Evolutionary conservation across 257 asterid genomes (phyloP).

Genomic region (Ocimum tenuiflorum): DNA sequence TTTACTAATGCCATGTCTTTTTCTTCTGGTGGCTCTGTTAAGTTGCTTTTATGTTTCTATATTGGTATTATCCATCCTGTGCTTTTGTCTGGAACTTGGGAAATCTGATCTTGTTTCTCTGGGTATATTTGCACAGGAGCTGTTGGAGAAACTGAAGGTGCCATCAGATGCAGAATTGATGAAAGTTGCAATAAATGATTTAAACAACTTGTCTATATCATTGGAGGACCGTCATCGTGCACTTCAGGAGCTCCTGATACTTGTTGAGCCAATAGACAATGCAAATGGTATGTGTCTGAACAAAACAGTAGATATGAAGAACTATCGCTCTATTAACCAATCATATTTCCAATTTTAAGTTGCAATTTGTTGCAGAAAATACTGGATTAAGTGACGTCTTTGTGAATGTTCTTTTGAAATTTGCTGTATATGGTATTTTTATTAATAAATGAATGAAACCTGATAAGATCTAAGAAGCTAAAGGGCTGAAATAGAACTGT

Average conservation of each 20-base stretch:
- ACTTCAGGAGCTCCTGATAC: conserved; percentile 69
- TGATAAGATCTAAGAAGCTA: neutral
- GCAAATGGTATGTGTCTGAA: conserved; percentile 52
- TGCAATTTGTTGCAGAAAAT: neutral
- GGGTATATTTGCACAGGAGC: conserved; percentile 40
- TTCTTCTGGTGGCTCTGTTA: neutral
- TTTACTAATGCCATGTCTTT: neutral
- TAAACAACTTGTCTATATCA: conserved; percentile 52
- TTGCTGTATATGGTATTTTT: conserved; percentile 7
- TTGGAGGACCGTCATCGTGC: conserved; percentile 71
- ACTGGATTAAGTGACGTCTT: conserved; percentile 4
- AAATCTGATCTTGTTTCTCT: conserved; percentile 14
- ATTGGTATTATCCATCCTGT: neutral
- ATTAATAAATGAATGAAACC: neutral
- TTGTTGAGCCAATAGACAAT: conserved; percentile 85
- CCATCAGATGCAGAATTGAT: conserved; percentile 84
- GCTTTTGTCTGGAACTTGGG: neutral
- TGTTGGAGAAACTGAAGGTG: conserved; percentile 58
- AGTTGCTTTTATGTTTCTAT: neutral
- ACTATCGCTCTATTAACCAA: neutral
- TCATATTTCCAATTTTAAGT: neutral
- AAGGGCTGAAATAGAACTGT: neutral
- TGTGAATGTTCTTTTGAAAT: neutral
- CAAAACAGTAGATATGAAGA: neutral
- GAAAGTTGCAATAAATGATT: conserved; percentile 68